phyloP scores from a whole-genome alignment of 805 yeast genomes.

The Candida argentea region DNA sequence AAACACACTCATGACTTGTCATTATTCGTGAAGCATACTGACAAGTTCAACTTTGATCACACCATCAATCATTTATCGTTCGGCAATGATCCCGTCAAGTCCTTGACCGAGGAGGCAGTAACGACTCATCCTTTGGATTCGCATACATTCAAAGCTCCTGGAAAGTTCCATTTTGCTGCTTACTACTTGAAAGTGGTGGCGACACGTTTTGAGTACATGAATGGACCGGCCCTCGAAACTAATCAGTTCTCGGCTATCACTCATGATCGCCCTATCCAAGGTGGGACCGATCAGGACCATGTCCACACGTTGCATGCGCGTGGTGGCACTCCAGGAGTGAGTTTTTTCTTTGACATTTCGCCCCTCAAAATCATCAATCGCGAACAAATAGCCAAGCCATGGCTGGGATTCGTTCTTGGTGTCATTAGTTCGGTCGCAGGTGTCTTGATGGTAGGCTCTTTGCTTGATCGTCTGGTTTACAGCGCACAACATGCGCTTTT shows the following conservation, averaged over 20 bases:
- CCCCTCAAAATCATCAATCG: constrained; percentile 85
- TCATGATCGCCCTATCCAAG: constrained; percentile 76
- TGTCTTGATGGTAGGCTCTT: constrained; percentile 83
- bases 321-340: constrained; percentile 90
- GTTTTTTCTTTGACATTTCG: constrained; percentile 81
- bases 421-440: constrained; percentile 90
- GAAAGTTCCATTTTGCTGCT: constrained; percentile 55
- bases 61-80: constrained; percentile 71
- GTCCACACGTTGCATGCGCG: constrained; percentile 70
- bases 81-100: constrained; percentile 46
- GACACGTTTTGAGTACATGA: constrained; percentile 69
- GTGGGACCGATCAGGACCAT: constrained; percentile 89
- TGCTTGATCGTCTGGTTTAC: constrained; percentile 79
- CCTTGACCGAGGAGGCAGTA: constrained; percentile 17
- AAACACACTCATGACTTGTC: constrained; percentile 82
- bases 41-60: constrained; percentile 68
- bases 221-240: constrained; percentile 46
- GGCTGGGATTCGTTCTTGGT: constrained; percentile 75
- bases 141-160: constrained; percentile 23
- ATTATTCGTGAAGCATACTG: constrained; percentile 44
- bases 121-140: constrained; percentile 61
- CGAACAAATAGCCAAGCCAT: constrained; percentile 63
- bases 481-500: constrained; percentile 74
- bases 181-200: constrained; percentile 87
- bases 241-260: constrained; percentile 84